Base-by-base conservation (phyloP, 2,329 filamentous ascomycete genomes). In the Falciphora oryzae region DNA sequence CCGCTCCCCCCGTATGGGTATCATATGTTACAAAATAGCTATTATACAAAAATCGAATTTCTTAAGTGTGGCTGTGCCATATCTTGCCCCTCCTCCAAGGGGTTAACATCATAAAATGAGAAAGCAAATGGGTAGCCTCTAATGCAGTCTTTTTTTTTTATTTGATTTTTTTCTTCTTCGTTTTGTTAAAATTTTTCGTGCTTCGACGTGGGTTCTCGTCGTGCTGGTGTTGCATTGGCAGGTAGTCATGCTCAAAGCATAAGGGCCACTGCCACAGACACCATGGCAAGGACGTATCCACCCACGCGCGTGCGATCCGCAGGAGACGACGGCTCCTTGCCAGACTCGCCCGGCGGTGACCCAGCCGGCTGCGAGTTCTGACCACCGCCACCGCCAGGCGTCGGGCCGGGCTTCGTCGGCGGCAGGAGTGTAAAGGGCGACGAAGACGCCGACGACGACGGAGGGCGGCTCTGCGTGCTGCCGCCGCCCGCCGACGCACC, bases 401-500 rank as follows among this genome's bases (percentile, higher is more conserved):
- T 7, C 44, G 44, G 44, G 18, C 44, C 44, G 18, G 44, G 18
- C 4, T 53, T 53, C 22, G 22, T 53, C 6, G 44, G 44, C 8
- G 44, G 44, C 6, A 53, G 44, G 44, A 53, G 44, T 22, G 44
- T 53, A n/a, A 53, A 53, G 18, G 44, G 44, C 10, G 18, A 7
- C 16, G 62, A 59, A 18, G 28, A 28, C 25, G 64, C 27, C 35
- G 65, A 59, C 10, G 66, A 44, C 7, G 59, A 1, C 18, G 53
- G 31, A 11, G 22, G 32, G 8, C 44, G 44, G 22, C 44, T 53
- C 22, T 8, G 44, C 44, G 44, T 53, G 44, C 44, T 53, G 44
- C 44, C 22, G 44, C 44, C 44, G 22, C 18, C 22, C 8, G 59
- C 38, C 59, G 59, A 35, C 22, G 59, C 16, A 7, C 59, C 32